Base-by-base conservation (phyloP, 2,329 filamentous ascomycete genomes). In the Aspergillus intermedius region DNA sequence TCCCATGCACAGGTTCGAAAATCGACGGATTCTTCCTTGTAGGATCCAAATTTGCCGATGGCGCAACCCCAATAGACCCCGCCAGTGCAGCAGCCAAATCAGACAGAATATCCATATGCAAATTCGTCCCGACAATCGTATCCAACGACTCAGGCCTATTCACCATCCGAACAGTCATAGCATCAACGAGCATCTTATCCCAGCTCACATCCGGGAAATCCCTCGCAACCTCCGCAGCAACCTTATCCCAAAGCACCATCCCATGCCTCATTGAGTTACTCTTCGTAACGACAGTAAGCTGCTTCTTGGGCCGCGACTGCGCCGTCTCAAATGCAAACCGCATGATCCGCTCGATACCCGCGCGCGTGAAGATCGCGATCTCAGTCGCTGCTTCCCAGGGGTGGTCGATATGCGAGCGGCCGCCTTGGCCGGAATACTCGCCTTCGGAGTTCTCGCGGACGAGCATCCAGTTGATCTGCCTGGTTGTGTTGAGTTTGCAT, bases 1-100 rank as follows among this genome's bases (percentile, higher is more conserved):
- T 80, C 1, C 81, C 81, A 56, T 84, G 81, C n/a, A 82, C 77
- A 9, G 81, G 79, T 63, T 84, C 80, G 54, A 83, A 83, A 59
- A 83, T 72, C 41, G 76, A 80, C 0, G 81, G 81, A 52, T 79
- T 79, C 53, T 75, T 65, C 17, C 79, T 68, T 6, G 77, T 81
- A 0, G 84, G 83, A 54, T 87, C 83, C 1, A 87, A 68, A 55
- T 86, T 86, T 48, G 75, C 79, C 0, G 83, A 85, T 2, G 84
- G 83, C 3, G 84, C 84, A 45, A 88, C 84, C 8, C 84, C 84
- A 52, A 87, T 87, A 1, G 79, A 83, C 0, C 84, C 84, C 1
- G 83, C 83, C 5, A 87, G 68, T 0, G 82, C 82, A 8, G 84
- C 83, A 2, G 83, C 84, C 28, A 87, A 71, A 56, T 87, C 84